Evolutionary conservation across 2,329 filamentous ascomycete genomes (phyloP), one percentile per base, ranked within the genome.

Genomic region (Alternaria triticimaculans): DNA sequence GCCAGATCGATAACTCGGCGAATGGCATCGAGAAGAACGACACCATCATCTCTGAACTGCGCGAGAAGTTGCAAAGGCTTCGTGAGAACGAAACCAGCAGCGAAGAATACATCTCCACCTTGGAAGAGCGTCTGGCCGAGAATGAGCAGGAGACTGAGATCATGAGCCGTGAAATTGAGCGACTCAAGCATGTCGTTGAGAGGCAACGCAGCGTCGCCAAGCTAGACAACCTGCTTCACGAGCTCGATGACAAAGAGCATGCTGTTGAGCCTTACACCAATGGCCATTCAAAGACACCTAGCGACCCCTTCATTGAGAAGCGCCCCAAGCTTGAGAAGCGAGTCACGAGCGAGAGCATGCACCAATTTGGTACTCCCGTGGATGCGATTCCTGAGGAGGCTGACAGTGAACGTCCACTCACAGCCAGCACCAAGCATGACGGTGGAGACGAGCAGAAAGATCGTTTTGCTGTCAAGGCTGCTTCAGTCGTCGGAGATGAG

Each of bases 31-130:
- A 98, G 80, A 96, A 94, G 84, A 97, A 96, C 72, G 89, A 92
- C 7, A 89, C 91, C 14, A 91, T 97, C 58, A 90, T 98, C 62
- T 83, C 89, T 55, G 94, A 98, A 77, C 84, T 99, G 57, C 92
- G 94, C 55, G 97, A 97, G 76, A 96, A 99, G 82, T 90, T 99
- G 64, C 86, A 91, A 23, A 90, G 95, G 45, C 88, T 94, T 15
- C 89, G 94, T 53, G 96, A 97, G 74, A 97, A 94, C 71, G 96
- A 99, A 82, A 88, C 90, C 4, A 91, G 91, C 43, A 94, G 90
- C 70, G 96, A 99, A 79, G 96, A 98, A 69, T 99, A 99, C 79
- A 98, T 99, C 57, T 97, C 95, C 1, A 98, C 94, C 0, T 84
- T 99, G 11, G 96, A 99, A 78, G 96, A 98, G 82, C 91, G 95